Base-by-base conservation (phyloP, 805 yeast genomes). In the Pichia eremophila region DNA sequence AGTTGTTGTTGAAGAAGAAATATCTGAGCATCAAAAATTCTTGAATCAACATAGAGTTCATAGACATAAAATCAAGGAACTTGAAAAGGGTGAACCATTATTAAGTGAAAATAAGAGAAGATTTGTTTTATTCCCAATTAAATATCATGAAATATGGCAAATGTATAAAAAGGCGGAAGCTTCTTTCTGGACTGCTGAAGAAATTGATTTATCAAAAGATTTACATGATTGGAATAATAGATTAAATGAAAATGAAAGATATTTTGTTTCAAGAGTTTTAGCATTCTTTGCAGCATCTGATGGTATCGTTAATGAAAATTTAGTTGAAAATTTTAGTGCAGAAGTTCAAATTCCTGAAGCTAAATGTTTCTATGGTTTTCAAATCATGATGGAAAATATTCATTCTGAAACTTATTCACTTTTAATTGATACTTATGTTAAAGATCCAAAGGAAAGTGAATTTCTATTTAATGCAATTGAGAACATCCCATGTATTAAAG, bases 141-240 rank as follows among this genome's bases (percentile, higher is more conserved):
- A 86, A 71, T 93, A 89, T 73, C 91, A 90, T 65, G 98, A 91
- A 72, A 86, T 91, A 67, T 91, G 98, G 98, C 96, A 91, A 69
- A 90, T 95, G 76, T 91, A 91, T 72, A 91, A 91, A 76, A 88
- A 91, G 72, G 50, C 98, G 45, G 99, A 93, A 75, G 99, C 99
- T 15, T 91, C 98, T 7, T 91, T 91, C 78, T 91, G 99, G 99
- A 93, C 98, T 39, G 97, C 98, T 43, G 99, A 91, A 74, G 99
- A 93, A 72, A 89, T 91, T 56, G 99, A 91, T 70, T 78, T 91
- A 55, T 82, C 95, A 47, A 93, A 91, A 74, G 99, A 91, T 68
- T 64, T 76, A 51, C 78, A 77, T 60, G 99, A 91, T 72, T 91
- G 99, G 99, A 90, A 87, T 66, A 78, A 84, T 72, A 74, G 75